Evolutionary conservation across 345 rosid species (phyloP).

Genomic region (Crucihimalaya himalaica): DNA sequence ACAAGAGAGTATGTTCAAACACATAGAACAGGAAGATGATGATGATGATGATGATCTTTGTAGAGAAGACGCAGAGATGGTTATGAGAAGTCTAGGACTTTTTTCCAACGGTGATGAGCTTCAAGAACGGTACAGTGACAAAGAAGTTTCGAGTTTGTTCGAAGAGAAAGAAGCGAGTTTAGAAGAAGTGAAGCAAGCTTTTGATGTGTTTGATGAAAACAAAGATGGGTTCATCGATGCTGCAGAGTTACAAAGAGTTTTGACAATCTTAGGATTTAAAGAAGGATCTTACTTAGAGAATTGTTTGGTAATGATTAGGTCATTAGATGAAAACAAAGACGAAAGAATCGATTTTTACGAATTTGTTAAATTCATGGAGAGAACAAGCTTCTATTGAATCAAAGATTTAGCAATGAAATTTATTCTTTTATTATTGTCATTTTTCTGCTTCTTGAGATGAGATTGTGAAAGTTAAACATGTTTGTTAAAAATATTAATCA

Average conservation of each 20-base stretch:
- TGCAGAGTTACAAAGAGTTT: slow-evolving; percentile 65
- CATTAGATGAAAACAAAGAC: slow-evolving; percentile 55
- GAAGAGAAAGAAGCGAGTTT: slow-evolving; percentile 74
- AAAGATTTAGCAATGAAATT: background rate
- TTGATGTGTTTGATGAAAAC: slow-evolving; percentile 74
- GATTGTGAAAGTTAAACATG: background rate
- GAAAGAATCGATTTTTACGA: slow-evolving; percentile 60
- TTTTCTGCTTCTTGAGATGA: background rate
- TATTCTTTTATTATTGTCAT: background rate
- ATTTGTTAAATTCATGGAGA: slow-evolving; percentile 71
- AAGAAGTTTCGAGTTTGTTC: slow-evolving; percentile 55
- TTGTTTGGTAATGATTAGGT: slow-evolving; percentile 62
- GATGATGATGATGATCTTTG: slow-evolving; percentile 32
- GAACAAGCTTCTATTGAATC: slow-evolving; percentile 41
- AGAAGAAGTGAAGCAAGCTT: slow-evolving; percentile 72
- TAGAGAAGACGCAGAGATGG: slow-evolving; percentile 59
- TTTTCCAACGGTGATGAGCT: slow-evolving; percentile 37
- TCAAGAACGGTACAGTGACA: slow-evolving; percentile 35
- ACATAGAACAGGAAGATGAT: slow-evolving; percentile 27
- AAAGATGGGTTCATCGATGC: slow-evolving; percentile 75
- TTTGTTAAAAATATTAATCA: background rate
- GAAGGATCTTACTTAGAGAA: slow-evolving; percentile 45
- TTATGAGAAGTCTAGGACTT: slow-evolving; percentile 63
- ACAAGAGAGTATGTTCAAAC: slow-evolving; percentile 7
- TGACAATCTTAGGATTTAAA: slow-evolving; percentile 48